A percentile compares a stretch with the other conserved stretches of the same genome.
These are phyloP conservation scores for Pharus latifolius DNA, from an alignment of 176 grass and related monocot genomes.

Conservation along the genomic window DNA sequence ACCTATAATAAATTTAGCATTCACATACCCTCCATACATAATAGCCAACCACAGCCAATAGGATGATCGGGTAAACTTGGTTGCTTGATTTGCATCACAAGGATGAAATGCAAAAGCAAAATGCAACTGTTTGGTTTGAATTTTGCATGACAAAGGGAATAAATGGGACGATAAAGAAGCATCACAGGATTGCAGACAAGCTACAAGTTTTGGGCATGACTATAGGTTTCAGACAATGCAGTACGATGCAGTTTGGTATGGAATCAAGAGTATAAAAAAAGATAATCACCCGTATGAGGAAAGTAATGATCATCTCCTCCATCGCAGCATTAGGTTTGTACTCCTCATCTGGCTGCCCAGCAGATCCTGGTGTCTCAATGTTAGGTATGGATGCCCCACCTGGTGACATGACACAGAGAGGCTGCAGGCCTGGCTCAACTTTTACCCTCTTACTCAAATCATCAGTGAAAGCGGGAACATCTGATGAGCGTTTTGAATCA, in stretches of 20 bases:
- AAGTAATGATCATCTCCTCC: constrained; percentile 99
- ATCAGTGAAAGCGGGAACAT: constrained; percentile 55
- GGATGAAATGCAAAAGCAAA: too few species aligned
- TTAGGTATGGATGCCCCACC: constrained; percentile 83
- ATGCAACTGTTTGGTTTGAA: too few species aligned
- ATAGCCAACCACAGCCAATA: too few species aligned
- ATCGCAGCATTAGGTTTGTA: constrained; percentile 99
- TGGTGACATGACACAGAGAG: constrained; percentile 90
- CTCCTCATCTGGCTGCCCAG: constrained; percentile 88
- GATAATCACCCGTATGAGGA: constrained; percentile 79
- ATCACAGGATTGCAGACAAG: neutral
- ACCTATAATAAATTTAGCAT: too few species aligned
- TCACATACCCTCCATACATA: too few species aligned
- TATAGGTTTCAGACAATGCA: too few species aligned
- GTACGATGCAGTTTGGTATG: neutral
- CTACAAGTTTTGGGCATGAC: too few species aligned
- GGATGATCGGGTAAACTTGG: too few species aligned
- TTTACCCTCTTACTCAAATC: constrained; percentile 97
- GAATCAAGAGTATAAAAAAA: neutral
- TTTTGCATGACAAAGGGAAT: too few species aligned
- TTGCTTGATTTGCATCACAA: too few species aligned
- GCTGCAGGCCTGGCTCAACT: constrained; percentile 86
- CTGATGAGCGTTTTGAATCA: constrained; percentile 58
- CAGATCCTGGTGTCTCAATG: constrained; percentile 85
- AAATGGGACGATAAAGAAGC: constrained; percentile 1